Percentiles rank a stretch among this genome's conserved stretches.
phyloP scores from a whole-genome alignment of 331 rosid genomes.

The Telfairia occidentalis region DNA sequence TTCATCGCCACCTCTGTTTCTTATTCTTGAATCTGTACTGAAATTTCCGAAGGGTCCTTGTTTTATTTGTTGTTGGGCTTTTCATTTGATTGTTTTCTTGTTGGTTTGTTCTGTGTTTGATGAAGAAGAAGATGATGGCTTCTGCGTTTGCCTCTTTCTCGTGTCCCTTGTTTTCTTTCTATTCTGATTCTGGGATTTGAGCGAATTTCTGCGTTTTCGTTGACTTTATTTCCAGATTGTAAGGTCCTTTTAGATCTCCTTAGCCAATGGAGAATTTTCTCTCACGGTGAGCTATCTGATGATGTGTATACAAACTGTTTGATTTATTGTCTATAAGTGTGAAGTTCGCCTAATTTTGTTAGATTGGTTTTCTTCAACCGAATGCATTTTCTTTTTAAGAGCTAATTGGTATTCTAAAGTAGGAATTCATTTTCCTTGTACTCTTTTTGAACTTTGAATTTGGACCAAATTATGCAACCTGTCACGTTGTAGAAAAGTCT shows the following conservation, averaged over 20 bases:
- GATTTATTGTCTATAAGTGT: background rate
- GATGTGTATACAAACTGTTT: background rate
- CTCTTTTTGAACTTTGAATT: background rate
- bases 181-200: background rate
- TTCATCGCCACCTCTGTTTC: background rate
- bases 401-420: background rate
- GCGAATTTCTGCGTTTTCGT: background rate
- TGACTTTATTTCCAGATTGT: background rate
- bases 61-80: too few species aligned
- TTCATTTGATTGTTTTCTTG: too few species aligned
- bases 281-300: background rate
- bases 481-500: background rate
- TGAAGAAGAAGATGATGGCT: background rate
- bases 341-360: background rate
- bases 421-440: background rate
- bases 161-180: background rate
- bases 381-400: background rate
- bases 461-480: background rate
- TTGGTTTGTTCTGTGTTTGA: background rate
- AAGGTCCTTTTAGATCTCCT: background rate
- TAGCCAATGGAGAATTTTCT: background rate
- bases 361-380: background rate
- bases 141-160: background rate
- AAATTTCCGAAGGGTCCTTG: too few species aligned
- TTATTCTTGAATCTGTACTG: background rate